Base-by-base conservation (phyloP, 2,329 filamentous ascomycete species). In the Dactylonectria macrodidyma region DNA sequence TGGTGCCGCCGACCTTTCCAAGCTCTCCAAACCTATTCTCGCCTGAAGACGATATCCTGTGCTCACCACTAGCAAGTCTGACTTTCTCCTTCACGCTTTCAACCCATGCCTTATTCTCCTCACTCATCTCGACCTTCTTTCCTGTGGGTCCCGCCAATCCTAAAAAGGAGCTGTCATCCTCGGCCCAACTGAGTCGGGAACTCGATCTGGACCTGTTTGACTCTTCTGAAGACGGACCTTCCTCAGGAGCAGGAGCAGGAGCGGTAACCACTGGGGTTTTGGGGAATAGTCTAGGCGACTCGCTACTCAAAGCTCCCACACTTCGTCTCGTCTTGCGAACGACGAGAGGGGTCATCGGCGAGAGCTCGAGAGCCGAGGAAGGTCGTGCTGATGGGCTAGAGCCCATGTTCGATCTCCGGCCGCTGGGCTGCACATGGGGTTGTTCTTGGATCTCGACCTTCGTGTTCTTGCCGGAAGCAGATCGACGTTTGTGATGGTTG, bases 61-160 rank as follows among this genome's bases (percentile, higher is more conserved):
- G 82, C 78, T 90, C 90, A 63, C 88, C 88, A 76, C 91, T 93
- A 67, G 90, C 92, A 54, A 90, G 86, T 66, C 92, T 88, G 47
- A 95, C 93, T 77, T 93, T 92, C 76, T 93, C 92, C 82, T 94
- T 92, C 83, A 96, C 92, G 69, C 90, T 93, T 79, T 95, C 92
- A 10, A 96, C 92, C 93, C 93, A 96, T 46, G 91, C 90, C 65
- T 90, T 86, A 76, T 92, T 93, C 80, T 95, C 91, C 62, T 91
- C 90, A 63, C 90, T 93, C 82, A 90, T 92, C 77, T 86, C 88
- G 8, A 89, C 86, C 71, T 87, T 88, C 79, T 89, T 92, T 41
- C 87, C 85, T 54, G 87, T 89, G 1, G 92, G 92, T 0, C 93
- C 93, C 0, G 92, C 92, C 56, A 95, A 88, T 5, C 92, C 92